Conservation (phyloP, 1,284 basidiomycete genomes). For the Trametes pubescens region DNA sequence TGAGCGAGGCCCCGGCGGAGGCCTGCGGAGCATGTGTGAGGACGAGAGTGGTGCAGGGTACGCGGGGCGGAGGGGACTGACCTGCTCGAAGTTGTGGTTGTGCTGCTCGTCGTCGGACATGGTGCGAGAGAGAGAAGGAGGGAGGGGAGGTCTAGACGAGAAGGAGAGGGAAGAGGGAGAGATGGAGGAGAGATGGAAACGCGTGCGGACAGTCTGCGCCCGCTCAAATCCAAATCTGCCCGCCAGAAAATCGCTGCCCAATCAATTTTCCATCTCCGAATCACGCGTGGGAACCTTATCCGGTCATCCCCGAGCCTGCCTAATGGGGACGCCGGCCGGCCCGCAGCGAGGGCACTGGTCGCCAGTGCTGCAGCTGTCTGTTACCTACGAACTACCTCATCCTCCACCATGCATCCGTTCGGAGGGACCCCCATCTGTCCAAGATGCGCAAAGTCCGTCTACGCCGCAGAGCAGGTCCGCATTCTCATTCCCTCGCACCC, state of each 20-base stretch:
- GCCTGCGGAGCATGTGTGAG: conserved; percentile 51
- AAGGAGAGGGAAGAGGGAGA: conserved; percentile 17
- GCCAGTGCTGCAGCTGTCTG: conserved; percentile 12
- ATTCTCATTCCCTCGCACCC: conserved; percentile 1
- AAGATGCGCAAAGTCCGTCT: conserved; percentile 72
- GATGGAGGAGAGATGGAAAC: conserved; percentile 7
- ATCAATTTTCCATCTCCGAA: conserved; percentile 43
- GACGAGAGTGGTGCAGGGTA: conserved; percentile 11
- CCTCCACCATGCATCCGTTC: conserved; percentile 64
- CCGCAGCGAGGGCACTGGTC: conserved; percentile 8
- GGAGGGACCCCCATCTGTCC: conserved; percentile 72
- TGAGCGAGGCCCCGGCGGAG: conserved; percentile 85
- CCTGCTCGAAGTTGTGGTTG: conserved; percentile 90
- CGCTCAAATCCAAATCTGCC: conserved; percentile 11
- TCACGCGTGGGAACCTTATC: conserved; percentile 35
- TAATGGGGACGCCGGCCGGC: conserved; percentile 12
- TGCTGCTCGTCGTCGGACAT: conserved; percentile 94
- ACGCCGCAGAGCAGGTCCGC: conserved; percentile 82
- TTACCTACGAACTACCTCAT: conserved; percentile 3
- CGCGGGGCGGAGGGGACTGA: conserved; percentile 37
- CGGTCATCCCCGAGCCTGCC: conserved; percentile 39
- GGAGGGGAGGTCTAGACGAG: conserved; percentile 24
- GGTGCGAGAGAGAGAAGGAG: conserved; percentile 37
- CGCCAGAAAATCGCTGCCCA: conserved; percentile 27
- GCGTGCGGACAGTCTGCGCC: not conserved